Evolutionary conservation across 1,284 basidiomycete species (phyloP).

Genomic region (Pseudomicrostroma phylloplanum): DNA sequence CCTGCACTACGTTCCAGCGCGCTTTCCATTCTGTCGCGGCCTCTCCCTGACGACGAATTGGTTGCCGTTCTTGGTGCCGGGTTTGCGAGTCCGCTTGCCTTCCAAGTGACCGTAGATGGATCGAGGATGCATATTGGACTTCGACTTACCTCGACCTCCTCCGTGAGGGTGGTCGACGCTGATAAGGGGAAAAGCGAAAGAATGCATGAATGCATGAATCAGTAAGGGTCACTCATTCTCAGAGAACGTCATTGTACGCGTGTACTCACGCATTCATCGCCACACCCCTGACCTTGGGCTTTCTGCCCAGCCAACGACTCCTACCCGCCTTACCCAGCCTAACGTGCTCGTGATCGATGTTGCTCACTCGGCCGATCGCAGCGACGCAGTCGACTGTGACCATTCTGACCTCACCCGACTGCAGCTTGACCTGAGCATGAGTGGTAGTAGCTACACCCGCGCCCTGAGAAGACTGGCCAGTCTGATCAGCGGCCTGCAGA

Average conservation of each 20-base stretch:
- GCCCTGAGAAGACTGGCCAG: slow-evolving; percentile 7
- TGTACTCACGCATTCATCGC: slow-evolving; percentile 78
- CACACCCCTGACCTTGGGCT: slow-evolving; percentile 87
- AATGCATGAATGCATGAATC: neutral
- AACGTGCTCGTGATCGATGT: slow-evolving; percentile 78
- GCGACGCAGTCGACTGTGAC: slow-evolving; percentile 77
- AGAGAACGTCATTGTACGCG: slow-evolving; percentile 48
- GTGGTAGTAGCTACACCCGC: slow-evolving; percentile 16
- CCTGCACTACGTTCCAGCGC: slow-evolving; percentile 23
- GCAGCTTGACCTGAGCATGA: slow-evolving; percentile 77
- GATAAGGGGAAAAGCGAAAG: neutral
- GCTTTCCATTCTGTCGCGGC: slow-evolving; percentile 74
- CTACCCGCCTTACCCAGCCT: slow-evolving; percentile 87
- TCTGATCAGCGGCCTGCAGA: neutral
- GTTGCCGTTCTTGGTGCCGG: slow-evolving; percentile 77
- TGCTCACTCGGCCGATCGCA: slow-evolving; percentile 86
- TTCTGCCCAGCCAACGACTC: slow-evolving; percentile 75
- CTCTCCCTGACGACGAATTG: slow-evolving; percentile 86
- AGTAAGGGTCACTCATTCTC: neutral
- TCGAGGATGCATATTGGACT: slow-evolving; percentile 63
- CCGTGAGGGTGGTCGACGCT: slow-evolving; percentile 82
- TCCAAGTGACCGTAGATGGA: slow-evolving; percentile 85
- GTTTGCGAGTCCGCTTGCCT: slow-evolving; percentile 84
- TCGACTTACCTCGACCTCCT: slow-evolving; percentile 91
- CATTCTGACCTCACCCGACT: slow-evolving; percentile 86